Base-by-base conservation (phyloP, 306 rosid genomes). In the Vigna radiata region DNA sequence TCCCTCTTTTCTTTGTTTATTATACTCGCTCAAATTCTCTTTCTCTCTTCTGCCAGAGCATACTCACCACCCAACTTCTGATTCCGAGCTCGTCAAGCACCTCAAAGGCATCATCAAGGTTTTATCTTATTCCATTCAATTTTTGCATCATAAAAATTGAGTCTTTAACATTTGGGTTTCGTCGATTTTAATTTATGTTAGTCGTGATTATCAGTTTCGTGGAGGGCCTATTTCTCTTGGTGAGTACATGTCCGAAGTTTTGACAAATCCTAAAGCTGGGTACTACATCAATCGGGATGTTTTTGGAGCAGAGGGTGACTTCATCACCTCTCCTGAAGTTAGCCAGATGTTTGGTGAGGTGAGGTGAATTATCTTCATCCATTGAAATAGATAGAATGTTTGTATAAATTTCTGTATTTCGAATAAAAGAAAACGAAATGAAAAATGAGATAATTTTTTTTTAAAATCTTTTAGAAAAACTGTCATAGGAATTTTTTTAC, bases 271-370 rank as follows among this genome's bases (percentile, higher is more conserved):
- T 31, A 90, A 89, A 81, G 92, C 96, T 76, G 97, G 97, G 2
- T 95, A 92, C 70, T 95, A 95, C 69, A 95, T 95, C 73, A 89
- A 92, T 72, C 87, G 97, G 27, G 99, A 95, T 83, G 99, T 95
- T 52, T 95, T 95, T 82, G 97, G 99, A 72, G 88, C 92, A 3
- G 84, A 88, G 75, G 99, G 97, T 64, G 99, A 95, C 87, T 95
- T 95, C 61, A 88, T 95, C 63, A 95, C 97, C 46, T 95, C 99
- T 47, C 99, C 99, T 76, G 98, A 95, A 91, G 99, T 92, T 3
- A 90, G 94, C 90, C 99, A 95, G 80, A 95, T 95, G 98, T 95
- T 90, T 85, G 97, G 99, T 31, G 97, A 92, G 97, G 98, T 52
- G 88, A 92, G 91, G 92, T 88, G 52, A 90, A 62, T 76, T 70